Evolutionary conservation across 1,139 yeast species (phyloP).

Genomic region (Schwanniomyces etchellsii): DNA sequence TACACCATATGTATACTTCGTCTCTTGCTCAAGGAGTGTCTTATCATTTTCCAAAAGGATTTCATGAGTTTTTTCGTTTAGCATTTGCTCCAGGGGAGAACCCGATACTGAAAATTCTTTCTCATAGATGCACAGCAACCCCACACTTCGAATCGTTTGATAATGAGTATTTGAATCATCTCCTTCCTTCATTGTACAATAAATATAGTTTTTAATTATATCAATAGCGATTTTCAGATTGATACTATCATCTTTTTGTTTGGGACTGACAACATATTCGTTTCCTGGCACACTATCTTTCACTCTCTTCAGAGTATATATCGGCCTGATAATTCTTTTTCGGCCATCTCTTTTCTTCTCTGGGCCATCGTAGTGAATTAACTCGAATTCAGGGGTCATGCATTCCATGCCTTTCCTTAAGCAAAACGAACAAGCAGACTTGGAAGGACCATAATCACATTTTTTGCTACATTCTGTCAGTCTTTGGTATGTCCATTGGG

Average conservation of each 20-base stretch:
- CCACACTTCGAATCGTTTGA: conserved; percentile 1
- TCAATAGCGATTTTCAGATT: neutral
- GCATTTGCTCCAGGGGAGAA: conserved; percentile 1
- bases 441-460: neutral
- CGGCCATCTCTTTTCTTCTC: too few relatives aligned
- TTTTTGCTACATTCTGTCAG: neutral
- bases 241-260: neutral
- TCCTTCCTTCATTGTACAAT: neutral
- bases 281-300: too few relatives aligned
- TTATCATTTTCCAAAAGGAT: conserved; percentile 3
- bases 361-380: neutral
- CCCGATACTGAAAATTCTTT: conserved; percentile 1
- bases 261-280: neutral
- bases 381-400: neutral
- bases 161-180: neutral
- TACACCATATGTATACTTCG: conserved; percentile 2
- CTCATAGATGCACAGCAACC: neutral
- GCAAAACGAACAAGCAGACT: neutral
- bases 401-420: neutral
- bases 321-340: too few relatives aligned
- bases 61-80: conserved; percentile 2
- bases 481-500: neutral
- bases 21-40: conserved; percentile 3
- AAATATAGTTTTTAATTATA: too few relatives aligned
- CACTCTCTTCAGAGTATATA: too few relatives aligned